phyloP scores from a whole-genome alignment of 2,329 filamentous ascomycete species.

The Zymoseptoria passerinii region DNA sequence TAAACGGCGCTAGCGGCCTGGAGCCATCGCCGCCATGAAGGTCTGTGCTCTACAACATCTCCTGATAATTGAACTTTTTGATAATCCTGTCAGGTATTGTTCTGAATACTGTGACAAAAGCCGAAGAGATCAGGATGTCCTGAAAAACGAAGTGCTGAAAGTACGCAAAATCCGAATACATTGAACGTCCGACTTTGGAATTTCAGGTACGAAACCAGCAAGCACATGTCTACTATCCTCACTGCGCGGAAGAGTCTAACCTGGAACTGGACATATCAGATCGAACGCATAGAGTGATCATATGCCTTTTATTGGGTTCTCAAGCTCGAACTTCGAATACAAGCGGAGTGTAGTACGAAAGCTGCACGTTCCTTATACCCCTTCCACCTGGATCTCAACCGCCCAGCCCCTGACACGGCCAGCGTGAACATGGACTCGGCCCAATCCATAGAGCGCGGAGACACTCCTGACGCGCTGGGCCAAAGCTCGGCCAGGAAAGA shows the following conservation, averaged over 20 bases:
- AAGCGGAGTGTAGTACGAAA: not conserved
- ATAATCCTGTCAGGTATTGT: not conserved
- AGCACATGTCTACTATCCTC: not conserved
- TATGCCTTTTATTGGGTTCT: not conserved
- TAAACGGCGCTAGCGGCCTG: not conserved
- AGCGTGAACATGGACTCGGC: not conserved
- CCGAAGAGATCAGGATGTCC: too few relatives aligned
- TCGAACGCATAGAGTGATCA: not conserved
- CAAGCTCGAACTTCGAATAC: not conserved
- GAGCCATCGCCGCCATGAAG: not conserved
- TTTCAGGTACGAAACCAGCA: not conserved
- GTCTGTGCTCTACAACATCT: not conserved
- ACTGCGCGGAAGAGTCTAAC: not conserved
- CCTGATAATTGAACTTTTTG: not conserved
- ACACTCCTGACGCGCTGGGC: not conserved
- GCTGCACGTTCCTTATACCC: not conserved
- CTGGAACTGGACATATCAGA: not conserved
- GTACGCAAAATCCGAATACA: not conserved
- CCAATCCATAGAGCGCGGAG: not conserved
- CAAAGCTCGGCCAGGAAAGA: constrained; percentile 4
- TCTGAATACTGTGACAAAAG: not conserved
- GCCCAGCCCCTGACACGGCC: not conserved
- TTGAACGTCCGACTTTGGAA: not conserved
- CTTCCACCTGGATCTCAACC: not conserved
- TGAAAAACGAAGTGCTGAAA: not conserved